Conservation (phyloP, 495 filamentous ascomycete genomes). For the Talaromyces thailandensis region DNA sequence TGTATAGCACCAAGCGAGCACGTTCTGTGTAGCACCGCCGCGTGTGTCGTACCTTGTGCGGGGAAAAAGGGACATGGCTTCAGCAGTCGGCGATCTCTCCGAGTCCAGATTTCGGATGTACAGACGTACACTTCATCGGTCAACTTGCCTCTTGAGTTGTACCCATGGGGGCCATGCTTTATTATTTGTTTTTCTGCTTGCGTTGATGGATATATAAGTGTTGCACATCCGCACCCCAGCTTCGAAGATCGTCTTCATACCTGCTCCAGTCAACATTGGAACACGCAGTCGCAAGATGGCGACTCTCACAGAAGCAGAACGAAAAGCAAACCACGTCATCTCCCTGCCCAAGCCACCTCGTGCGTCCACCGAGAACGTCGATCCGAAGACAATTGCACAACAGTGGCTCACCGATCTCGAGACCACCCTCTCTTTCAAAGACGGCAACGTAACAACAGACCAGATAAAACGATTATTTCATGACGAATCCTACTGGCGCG, state of each 20-base stretch:
- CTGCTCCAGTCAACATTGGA: too few species aligned
- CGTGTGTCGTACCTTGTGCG: background rate
- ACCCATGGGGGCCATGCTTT: background rate
- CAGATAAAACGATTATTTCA: constrained; percentile 34
- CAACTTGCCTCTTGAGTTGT: background rate
- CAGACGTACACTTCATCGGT: background rate
- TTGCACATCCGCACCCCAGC: background rate
- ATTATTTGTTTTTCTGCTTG: background rate
- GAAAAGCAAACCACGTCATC: constrained; percentile 4
- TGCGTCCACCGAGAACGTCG: constrained; percentile 8
- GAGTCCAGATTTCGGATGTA: background rate
- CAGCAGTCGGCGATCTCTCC: background rate
- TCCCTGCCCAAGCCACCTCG: constrained; percentile 4
- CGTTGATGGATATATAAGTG: background rate
- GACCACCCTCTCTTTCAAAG: constrained; percentile 11
- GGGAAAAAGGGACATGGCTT: background rate
- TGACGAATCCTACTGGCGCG: constrained; percentile 52
- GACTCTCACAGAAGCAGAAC: constrained; percentile 1
- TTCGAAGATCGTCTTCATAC: background rate
- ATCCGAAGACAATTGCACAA: constrained; percentile 21
- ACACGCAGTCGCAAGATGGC: background rate
- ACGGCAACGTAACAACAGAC: background rate
- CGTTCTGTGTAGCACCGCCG: background rate
- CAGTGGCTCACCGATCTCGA: constrained; percentile 28
- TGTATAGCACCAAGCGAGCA: background rate